Evolutionary conservation across 176 grass and related monocot species (phyloP).

Genomic region (Neostapfia colusana): DNA sequence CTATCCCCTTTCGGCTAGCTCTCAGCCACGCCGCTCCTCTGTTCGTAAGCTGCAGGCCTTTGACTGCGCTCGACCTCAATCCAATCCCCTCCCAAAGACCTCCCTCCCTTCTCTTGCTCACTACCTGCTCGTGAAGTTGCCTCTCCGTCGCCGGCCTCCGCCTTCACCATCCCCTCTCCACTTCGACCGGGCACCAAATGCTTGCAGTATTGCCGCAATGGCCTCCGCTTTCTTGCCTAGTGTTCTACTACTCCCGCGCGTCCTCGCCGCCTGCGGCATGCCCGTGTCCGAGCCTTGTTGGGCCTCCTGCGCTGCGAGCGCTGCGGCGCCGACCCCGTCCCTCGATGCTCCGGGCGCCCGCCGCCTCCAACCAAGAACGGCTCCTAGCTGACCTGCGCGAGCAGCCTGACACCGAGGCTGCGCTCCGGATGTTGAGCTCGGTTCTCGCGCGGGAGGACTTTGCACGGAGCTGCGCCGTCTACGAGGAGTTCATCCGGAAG

Average conservation of each 20-base stretch:
- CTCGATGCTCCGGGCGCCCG: conserved; percentile 11
- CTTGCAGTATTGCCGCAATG: conserved; percentile 67
- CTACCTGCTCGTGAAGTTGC: not conserved
- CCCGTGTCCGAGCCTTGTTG: not conserved
- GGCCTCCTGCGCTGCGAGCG: not conserved
- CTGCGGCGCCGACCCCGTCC: conserved; percentile 5
- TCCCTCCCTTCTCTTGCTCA: not conserved
- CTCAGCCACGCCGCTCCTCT: too few relatives aligned
- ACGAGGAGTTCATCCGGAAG: conserved; percentile 72
- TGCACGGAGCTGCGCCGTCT: conserved; percentile 33
- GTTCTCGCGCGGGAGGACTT: conserved; percentile 47
- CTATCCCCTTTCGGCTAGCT: too few relatives aligned
- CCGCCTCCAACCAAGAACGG: conserved; percentile 42
- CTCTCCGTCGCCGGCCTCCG: not conserved
- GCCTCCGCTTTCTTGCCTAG: conserved; percentile 46
- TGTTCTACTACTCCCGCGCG: conserved; percentile 27
- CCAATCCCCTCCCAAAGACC: too few relatives aligned
- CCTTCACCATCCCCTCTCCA: not conserved
- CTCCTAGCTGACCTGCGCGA: conserved; percentile 54
- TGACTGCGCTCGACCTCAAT: too few relatives aligned
- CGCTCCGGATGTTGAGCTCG: conserved; percentile 56
- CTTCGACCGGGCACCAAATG: conserved; percentile 29
- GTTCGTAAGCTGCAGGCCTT: too few relatives aligned
- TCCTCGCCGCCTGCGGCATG: conserved; percentile 19
- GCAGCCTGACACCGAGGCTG: conserved; percentile 58